phyloP scores from a whole-genome alignment of 2,329 filamentous ascomycete genomes.

The Sporothrix brasiliensis region DNA sequence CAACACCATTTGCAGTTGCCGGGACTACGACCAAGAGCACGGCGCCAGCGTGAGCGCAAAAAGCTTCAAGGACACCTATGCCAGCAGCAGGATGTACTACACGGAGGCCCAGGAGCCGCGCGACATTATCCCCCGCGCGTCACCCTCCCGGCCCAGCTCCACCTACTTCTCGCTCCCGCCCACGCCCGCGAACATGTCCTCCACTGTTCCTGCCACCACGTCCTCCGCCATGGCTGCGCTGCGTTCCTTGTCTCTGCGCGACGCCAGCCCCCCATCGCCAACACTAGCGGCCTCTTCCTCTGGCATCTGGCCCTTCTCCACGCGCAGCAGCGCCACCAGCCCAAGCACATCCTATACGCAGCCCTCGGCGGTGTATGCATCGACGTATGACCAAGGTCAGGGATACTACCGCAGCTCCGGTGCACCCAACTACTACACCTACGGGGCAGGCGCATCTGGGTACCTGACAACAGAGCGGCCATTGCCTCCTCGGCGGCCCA shows the following conservation, averaged over 20 bases:
- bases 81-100: conserved; percentile 23
- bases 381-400: conserved; percentile 54
- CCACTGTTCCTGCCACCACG: conserved; percentile 48
- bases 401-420: conserved; percentile 44
- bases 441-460: conserved; percentile 39
- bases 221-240: conserved; percentile 60
- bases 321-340: conserved; percentile 55
- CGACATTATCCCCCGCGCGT: conserved; percentile 66
- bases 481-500: conserved; percentile 58
- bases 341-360: conserved; percentile 57
- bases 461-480: conserved; percentile 55
- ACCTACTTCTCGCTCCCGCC: conserved; percentile 59
- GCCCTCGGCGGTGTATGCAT: conserved; percentile 51
- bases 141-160: conserved; percentile 62
- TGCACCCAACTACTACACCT: conserved; percentile 48
- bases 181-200: conserved; percentile 48
- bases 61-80: conserved; percentile 33
- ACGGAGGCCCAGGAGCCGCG: conserved; percentile 50
- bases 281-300: conserved; percentile 44
- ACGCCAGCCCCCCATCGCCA: conserved; percentile 61
- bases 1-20: conserved; percentile 49
- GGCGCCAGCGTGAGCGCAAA: conserved; percentile 35
- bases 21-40: conserved; percentile 54
- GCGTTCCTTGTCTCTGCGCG: conserved; percentile 57
- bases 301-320: conserved; percentile 58